Evolutionary conservation across 2,329 filamentous ascomycete genomes (phyloP), one percentile per base, ranked within the genome.

Genomic region (Neopestalotiopsis sp.): DNA sequence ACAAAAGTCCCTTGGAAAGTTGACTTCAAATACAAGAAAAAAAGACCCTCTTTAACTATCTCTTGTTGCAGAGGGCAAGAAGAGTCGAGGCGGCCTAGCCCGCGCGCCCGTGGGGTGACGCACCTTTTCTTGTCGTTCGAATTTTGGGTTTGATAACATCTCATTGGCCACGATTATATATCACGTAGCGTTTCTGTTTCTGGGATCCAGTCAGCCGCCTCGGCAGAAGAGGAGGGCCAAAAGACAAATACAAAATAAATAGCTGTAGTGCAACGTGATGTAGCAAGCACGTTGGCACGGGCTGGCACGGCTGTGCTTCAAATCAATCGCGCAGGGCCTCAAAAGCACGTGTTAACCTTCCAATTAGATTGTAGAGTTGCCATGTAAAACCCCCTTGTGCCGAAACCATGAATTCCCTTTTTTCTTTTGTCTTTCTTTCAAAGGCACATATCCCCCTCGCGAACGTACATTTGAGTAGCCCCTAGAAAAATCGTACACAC

Each of bases 311-410:
- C 45, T 53, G 45, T 53, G 45, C 17, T 53, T 53, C 45, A 53
- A 53, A 20, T n/a, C 45, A 53, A 20, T n/a, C 45, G 45, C 45
- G 45, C 45, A 53, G 45, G 45, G 45, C 17, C 45, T 53, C 17
- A n/a, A 53, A n/a, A 17, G 45, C 45, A 53, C 45, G 45, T 53
- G 45, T 53, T 53, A 53, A 38, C 34, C 45, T 53, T 53, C 45
- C 45, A 20, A 53, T 53, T 53, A 53, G n/a, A 53, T 53, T 53
- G 45, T 53, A 53, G 45, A 53, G 45, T 53, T 53, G 45, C 45
- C 45, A 53, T 53, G 45, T 53, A 53, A 53, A 53, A 53, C 45
- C 45, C 34, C 10, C 34, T 28, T 53, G 17, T 53, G 6, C 45
- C 45, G 45, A 53, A 53, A 53, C 45, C 45, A 53, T 53, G 45